phyloP scores from a whole-genome alignment of 2,329 filamentous ascomycete genomes.

The Cladosporium sp. region DNA sequence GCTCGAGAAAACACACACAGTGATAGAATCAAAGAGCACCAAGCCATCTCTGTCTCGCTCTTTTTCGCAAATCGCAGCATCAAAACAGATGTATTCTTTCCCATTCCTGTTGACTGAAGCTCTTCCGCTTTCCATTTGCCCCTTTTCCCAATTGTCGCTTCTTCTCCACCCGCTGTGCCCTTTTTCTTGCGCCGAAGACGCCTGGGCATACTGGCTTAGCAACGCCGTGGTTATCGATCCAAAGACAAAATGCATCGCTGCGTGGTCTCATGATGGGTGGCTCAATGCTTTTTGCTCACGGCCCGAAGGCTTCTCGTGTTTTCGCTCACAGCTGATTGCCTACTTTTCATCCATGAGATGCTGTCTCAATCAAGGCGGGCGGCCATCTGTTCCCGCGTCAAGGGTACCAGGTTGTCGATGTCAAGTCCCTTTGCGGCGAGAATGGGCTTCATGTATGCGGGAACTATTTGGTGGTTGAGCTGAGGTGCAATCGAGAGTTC shows the following conservation, averaged over 20 bases:
- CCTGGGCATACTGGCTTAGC: constrained; percentile 7
- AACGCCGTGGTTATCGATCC: constrained; percentile 13
- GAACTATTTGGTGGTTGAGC: constrained; percentile 84
- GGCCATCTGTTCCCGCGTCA: constrained; percentile 95
- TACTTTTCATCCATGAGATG: not conserved
- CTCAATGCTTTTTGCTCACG: constrained; percentile 9
- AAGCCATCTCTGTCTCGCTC: constrained; percentile 1
- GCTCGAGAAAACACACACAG: not conserved
- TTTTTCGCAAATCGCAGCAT: constrained; percentile 2
- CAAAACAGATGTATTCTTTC: constrained; percentile 13
- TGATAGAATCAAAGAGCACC: not conserved
- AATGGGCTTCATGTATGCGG: constrained; percentile 70
- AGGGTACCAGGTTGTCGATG: constrained; percentile 86
- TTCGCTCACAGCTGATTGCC: constrained; percentile 2
- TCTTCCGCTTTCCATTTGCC: not conserved
- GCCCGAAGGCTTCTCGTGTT: constrained; percentile 1
- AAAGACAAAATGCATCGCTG: constrained; percentile 14
- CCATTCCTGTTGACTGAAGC: constrained; percentile 9
- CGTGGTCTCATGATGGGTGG: constrained; percentile 11
- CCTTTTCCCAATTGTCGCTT: not conserved
- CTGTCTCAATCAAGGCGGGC: constrained; percentile 79
- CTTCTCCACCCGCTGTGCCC: not conserved
- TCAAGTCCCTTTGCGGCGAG: constrained; percentile 74
- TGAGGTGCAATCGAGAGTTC: constrained; percentile 93
- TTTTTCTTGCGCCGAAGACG: constrained; percentile 5